Evolutionary conservation across 148 eudicot species (phyloP), one percentile per base, ranked within the genome.

Genomic region (Mesembryanthemum crystallinum): DNA sequence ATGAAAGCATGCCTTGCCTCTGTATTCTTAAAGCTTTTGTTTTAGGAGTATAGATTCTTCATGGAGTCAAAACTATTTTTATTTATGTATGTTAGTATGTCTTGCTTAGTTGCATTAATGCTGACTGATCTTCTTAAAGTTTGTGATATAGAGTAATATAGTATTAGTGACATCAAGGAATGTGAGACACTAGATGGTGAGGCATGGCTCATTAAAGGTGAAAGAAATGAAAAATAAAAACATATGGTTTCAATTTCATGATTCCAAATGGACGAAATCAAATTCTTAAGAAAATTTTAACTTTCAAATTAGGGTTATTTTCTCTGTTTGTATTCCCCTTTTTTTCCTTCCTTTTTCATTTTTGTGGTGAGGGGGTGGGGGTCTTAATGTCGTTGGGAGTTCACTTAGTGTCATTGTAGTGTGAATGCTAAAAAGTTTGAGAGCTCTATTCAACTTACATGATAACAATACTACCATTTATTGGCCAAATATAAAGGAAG

Each of bases 1-100:
- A 20, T 69, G 69, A 77, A 77, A 77, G 84, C 81, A 82, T 82
- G 84, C 84, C 79, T 80, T n/a, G 67, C 21, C 62, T 32, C 70
- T 70, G 71, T 61, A 49, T n/a, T 28, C 57, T 66, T 72, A 72
- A 78, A 76, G 63, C 63, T 51, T 49, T 79, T 43, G 18, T 42
- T 64, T 52, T 28, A 66, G 13, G 64, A 67, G 62, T 73, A 69
- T 35, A 63, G 84, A 81, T 77, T 77, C 78, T 73, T 35, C 33
- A 57, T 68, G 29, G 54, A 79, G 66, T 45, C 60, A 20, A 77
- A 62, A 67, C 68, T 75, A 55, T 37, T 54, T 64, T 75, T 60
- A 57, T 72, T 4, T 58, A 30, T 54, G 14, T 79, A 57, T 61
- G 18, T 12, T 42, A 65, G 42, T 75, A 20, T 75, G 72, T 75